phyloP scores from a whole-genome alignment of 768 basidiomycete genomes.

The Clathrus columnatus region DNA sequence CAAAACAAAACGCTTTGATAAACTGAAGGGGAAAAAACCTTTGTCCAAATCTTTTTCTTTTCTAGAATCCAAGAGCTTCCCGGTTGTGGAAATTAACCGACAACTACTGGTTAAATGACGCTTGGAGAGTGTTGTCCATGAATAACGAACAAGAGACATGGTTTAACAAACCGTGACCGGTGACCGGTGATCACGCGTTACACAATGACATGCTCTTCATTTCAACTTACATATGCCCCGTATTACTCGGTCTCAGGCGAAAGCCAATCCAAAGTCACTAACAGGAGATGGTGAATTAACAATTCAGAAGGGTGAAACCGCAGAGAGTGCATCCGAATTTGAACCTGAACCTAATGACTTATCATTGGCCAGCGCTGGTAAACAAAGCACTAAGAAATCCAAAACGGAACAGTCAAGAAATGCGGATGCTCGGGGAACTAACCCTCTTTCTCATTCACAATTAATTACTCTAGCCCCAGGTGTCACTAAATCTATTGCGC shows the following conservation, averaged over 20 bases:
- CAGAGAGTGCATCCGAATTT: slow-evolving; percentile 13
- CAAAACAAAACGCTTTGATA: no score
- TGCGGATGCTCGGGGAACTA: background rate
- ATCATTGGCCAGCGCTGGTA: slow-evolving; percentile 6
- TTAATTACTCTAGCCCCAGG: slow-evolving; percentile 6
- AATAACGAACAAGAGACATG: background rate
- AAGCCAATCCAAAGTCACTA: no score
- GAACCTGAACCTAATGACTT: slow-evolving; percentile 10
- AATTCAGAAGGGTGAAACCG: slow-evolving; percentile 8
- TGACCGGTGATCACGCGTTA: background rate
- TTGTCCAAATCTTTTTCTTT: background rate
- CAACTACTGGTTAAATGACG: no score
- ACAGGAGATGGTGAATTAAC: background rate
- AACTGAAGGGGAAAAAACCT: no score
- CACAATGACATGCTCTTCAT: background rate
- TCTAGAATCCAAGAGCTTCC: no score
- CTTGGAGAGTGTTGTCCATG: background rate
- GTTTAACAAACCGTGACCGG: no score
- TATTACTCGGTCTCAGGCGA: background rate
- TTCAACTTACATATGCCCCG: background rate
- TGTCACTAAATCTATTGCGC: slow-evolving; percentile 30
- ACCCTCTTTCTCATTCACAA: background rate
- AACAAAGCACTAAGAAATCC: slow-evolving; percentile 14
- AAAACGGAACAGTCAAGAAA: slow-evolving; percentile 5
- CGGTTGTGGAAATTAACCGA: background rate